Conservation (phyloP, 306 rosid genomes). For the Cicer judaicum region DNA sequence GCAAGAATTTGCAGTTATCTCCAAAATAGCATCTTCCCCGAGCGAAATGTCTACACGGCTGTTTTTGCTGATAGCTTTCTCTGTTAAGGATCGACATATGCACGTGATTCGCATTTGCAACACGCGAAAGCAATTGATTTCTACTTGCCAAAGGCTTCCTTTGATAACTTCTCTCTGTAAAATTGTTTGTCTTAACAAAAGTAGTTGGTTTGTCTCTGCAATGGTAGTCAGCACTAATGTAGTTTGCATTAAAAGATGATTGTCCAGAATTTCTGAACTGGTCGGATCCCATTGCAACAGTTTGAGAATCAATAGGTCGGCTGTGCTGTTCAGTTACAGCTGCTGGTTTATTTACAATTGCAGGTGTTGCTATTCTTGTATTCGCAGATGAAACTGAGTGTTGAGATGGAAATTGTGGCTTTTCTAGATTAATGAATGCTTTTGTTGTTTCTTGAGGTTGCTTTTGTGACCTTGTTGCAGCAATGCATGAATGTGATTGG, state of each 20-base stretch:
- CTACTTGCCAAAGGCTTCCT: slow-evolving; percentile 48
- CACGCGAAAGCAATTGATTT: slow-evolving; percentile 43
- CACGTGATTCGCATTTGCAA: slow-evolving; percentile 37
- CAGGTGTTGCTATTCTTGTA: slow-evolving; percentile 1
- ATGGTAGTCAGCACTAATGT: slow-evolving; percentile 16
- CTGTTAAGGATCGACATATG: background rate
- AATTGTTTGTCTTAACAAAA: background rate
- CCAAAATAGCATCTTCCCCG: slow-evolving; percentile 74
- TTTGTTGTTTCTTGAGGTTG: slow-evolving; percentile 31
- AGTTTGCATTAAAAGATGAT: slow-evolving; percentile 19
- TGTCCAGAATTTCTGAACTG: slow-evolving; percentile 27
- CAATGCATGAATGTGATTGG: slow-evolving; percentile 44
- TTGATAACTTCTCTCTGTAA: slow-evolving; percentile 21
- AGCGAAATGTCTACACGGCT: slow-evolving; percentile 61
- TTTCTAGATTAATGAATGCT: slow-evolving; percentile 14
- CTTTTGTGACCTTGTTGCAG: slow-evolving; percentile 28
- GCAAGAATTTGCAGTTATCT: slow-evolving; percentile 71
- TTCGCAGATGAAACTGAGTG: slow-evolving; percentile 5
- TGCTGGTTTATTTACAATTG: slow-evolving; percentile 29
- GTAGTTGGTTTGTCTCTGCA: slow-evolving; percentile 17
- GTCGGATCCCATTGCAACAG: background rate
- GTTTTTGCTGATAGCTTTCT: slow-evolving; percentile 48
- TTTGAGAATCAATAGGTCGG: background rate
- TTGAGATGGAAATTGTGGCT: slow-evolving; percentile 41
- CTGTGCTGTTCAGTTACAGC: background rate